A percentile compares a stretch with the other conserved stretches of the same genome.
Evolutionary conservation across 768 basidiomycete species (phyloP).

Genomic region (Rhodotorula graminis): DNA sequence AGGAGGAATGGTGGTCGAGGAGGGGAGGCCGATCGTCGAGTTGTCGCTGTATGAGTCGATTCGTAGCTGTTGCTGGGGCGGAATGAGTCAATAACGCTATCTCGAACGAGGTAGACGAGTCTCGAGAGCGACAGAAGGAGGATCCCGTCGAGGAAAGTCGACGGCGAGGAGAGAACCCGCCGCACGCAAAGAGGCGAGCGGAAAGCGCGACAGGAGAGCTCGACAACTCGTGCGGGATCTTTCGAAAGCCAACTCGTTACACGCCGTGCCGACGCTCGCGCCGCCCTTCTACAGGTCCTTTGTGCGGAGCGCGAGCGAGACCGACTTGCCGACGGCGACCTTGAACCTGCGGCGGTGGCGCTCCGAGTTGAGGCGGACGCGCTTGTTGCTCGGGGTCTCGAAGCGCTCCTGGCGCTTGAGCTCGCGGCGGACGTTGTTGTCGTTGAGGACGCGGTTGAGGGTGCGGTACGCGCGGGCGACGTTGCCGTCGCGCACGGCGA

Average conservation of each 20-base stretch:
- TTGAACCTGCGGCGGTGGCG: constrained; percentile 38
- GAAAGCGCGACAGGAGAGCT: no score
- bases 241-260: neutral
- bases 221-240: no score
- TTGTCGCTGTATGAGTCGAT: no score
- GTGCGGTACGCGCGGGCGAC: constrained; percentile 34
- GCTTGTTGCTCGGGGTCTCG: constrained; percentile 35
- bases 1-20: no score
- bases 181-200: no score
- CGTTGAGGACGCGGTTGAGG: constrained; percentile 31
- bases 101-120: no score
- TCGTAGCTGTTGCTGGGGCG: no score
- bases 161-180: no score
- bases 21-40: no score
- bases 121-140: no score
- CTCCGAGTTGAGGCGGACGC: constrained; percentile 33
- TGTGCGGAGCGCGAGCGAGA: constrained; percentile 26
- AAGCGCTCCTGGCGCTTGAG: constrained; percentile 46
- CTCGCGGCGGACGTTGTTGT: constrained; percentile 41
- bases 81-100: no score
- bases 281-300: constrained; percentile 21
- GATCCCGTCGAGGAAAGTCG: no score
- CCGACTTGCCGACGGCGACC: constrained; percentile 38
- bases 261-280: neutral
- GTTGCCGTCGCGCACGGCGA: constrained; percentile 28